Conservation (phyloP, 1,284 basidiomycete species). For the Phylloporus sp. region DNA sequence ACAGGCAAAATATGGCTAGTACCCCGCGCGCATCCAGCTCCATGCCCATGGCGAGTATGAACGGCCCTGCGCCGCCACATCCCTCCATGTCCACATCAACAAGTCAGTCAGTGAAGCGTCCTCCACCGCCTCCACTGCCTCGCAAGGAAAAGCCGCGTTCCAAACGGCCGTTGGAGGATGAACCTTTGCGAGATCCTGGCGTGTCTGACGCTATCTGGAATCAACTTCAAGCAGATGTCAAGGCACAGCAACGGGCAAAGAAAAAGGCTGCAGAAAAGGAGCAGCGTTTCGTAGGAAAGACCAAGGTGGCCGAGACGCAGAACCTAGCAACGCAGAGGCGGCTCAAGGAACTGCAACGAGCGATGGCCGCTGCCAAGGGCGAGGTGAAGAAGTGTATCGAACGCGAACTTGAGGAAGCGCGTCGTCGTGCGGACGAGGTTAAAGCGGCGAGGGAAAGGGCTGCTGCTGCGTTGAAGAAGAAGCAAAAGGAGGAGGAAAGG, state of each 20-base stretch:
- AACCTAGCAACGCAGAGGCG: too few relatives aligned
- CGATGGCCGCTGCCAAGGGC: slow-evolving; percentile 28
- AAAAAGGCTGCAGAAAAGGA: slow-evolving; percentile 33
- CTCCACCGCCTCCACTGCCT: slow-evolving; percentile 18
- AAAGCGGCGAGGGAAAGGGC: slow-evolving; percentile 41
- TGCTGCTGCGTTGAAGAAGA: slow-evolving; percentile 46
- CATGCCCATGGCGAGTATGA: slow-evolving; percentile 34
- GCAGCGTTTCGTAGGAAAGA: too few relatives aligned
- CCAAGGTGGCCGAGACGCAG: too few relatives aligned
- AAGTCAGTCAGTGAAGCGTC: slow-evolving; percentile 24
- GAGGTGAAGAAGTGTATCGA: slow-evolving; percentile 28
- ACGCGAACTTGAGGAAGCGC: slow-evolving; percentile 29
- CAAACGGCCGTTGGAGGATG: slow-evolving; percentile 1
- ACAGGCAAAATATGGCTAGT: slow-evolving; percentile 17
- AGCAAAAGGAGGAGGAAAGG: slow-evolving; percentile 47
- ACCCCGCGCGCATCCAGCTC: slow-evolving; percentile 1
- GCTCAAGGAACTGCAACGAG: slow-evolving; percentile 16
- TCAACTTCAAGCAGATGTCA: slow-evolving; percentile 51
- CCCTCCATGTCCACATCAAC: slow-evolving; percentile 39
- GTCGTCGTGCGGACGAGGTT: slow-evolving; percentile 37
- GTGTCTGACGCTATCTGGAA: slow-evolving; percentile 57
- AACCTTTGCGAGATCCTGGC: slow-evolving; percentile 52
- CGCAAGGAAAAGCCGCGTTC: slow-evolving; percentile 1
- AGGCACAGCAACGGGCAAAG: slow-evolving; percentile 35
- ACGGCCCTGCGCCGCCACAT: slow-evolving; percentile 23